phyloP scores from a whole-genome alignment of 192 early-diverging fungal genomes.

The Coemansia sp. region DNA sequence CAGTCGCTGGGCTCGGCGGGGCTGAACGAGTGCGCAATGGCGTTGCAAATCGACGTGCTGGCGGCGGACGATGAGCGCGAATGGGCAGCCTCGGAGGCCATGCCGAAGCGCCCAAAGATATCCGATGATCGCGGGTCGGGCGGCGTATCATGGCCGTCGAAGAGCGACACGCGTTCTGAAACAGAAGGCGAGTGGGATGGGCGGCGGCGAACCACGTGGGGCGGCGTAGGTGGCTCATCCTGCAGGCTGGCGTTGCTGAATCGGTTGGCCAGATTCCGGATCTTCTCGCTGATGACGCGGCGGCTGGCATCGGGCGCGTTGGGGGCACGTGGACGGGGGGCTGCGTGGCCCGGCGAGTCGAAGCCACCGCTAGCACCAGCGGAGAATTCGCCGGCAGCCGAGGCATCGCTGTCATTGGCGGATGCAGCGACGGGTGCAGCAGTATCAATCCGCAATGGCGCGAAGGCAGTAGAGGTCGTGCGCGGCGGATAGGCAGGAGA shows the following conservation, averaged over 20 bases:
- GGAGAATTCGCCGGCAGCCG: slow-evolving; percentile 4
- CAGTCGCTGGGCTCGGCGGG: slow-evolving; percentile 9
- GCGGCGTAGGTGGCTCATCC: slow-evolving; percentile 15
- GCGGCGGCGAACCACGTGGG: slow-evolving; percentile 27
- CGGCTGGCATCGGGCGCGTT: slow-evolving; percentile 16
- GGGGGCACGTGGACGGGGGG: slow-evolving; percentile 1
- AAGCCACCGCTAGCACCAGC: slow-evolving; percentile 11
- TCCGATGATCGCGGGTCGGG: slow-evolving; percentile 36
- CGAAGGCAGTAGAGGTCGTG: slow-evolving; percentile 35
- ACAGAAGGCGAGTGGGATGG: slow-evolving; percentile 49
- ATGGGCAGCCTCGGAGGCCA: slow-evolving; percentile 27
- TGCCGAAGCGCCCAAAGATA: slow-evolving; percentile 47
- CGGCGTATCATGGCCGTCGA: slow-evolving; percentile 22
- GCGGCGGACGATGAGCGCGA: slow-evolving; percentile 41
- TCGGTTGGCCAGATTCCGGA: slow-evolving; percentile 39
- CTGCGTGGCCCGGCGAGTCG: slow-evolving; percentile 12
- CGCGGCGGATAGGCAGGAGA: slow-evolving; percentile 37
- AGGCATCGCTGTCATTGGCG: slow-evolving; percentile 31
- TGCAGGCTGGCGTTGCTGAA: slow-evolving; percentile 48
- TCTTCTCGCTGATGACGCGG: slow-evolving; percentile 51
- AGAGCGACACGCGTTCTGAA: slow-evolving; percentile 50
- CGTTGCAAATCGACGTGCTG: background rate
- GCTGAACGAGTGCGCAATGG: slow-evolving; percentile 7
- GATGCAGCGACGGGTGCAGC: slow-evolving; percentile 2
- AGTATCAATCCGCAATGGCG: slow-evolving; percentile 20